Evolutionary conservation across 306 rosid species (phyloP).

Genomic region (Ormosia semicastrata): DNA sequence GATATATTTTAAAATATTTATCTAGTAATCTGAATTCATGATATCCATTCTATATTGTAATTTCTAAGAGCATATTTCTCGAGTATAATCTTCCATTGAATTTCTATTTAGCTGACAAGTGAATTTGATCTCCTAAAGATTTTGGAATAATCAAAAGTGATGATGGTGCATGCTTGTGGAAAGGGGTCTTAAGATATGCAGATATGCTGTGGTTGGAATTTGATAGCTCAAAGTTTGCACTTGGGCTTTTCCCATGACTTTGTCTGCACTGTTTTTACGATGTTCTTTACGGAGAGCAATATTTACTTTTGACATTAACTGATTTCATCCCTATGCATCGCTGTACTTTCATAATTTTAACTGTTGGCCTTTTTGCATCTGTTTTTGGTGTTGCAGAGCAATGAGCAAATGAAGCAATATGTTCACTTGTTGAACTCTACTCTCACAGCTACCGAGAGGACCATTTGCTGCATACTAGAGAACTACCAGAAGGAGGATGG

Average conservation of each 20-base stretch:
- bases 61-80: slow-evolving; percentile 1
- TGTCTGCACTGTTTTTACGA: not conserved
- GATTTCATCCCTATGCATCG: not conserved
- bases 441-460: slow-evolving; percentile 96
- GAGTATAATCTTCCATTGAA: not conserved
- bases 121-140: not conserved
- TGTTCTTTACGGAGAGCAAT: not conserved
- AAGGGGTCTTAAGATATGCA: not conserved
- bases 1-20: not conserved
- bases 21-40: not conserved
- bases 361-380: not conserved
- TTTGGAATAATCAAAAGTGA: not conserved
- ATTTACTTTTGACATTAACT: not conserved
- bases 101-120: not conserved
- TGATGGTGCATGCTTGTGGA: not conserved
- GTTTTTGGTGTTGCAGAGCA: slow-evolving; percentile 56
- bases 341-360: slow-evolving; percentile 8
- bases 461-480: slow-evolving; percentile 92
- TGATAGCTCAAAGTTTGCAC: not conserved
- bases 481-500: slow-evolving; percentile 91
- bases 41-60: not conserved
- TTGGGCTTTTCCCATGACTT: not conserved
- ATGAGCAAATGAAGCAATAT: slow-evolving; percentile 79
- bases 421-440: slow-evolving; percentile 90
- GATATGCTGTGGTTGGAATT: not conserved